Evolutionary conservation across 768 basidiomycete genomes (phyloP).

Genomic region (Hygrophoropsis aurantiaca): DNA sequence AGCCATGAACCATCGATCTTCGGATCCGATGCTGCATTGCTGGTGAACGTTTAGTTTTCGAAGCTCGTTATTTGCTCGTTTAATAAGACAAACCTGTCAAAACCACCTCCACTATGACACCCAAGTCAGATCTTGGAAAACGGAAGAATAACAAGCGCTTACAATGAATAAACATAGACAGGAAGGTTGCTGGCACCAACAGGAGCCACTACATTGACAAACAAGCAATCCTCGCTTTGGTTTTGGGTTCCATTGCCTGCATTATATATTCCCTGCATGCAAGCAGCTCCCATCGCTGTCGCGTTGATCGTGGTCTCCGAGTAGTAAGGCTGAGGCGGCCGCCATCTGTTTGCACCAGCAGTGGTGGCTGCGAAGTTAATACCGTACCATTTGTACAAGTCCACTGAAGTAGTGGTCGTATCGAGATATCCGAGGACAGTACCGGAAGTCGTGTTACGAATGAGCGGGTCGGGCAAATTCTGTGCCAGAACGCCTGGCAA

Average conservation of each 20-base stretch:
- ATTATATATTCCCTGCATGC: constrained; percentile 20
- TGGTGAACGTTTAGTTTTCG: constrained; percentile 5
- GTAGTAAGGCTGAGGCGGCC: constrained; percentile 16
- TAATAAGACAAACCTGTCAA: no score
- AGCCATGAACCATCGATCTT: constrained; percentile 22
- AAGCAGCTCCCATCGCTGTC: constrained; percentile 21
- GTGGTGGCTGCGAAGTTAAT: constrained; percentile 21
- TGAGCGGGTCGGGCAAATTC: constrained; percentile 5
- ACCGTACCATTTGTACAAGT: constrained; percentile 23
- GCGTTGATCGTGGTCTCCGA: constrained; percentile 11
- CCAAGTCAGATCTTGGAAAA: neutral
- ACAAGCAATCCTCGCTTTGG: constrained; percentile 23
- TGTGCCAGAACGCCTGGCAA: neutral
- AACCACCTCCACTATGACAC: constrained; percentile 15
- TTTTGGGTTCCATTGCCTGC: constrained; percentile 20
- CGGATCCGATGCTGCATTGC: constrained; percentile 20
- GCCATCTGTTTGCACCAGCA: constrained; percentile 21
- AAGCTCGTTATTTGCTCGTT: no score
- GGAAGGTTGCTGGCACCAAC: constrained; percentile 15
- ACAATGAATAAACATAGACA: constrained; percentile 20
- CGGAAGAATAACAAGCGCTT: neutral
- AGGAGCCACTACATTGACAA: constrained; percentile 21
- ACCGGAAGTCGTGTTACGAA: constrained; percentile 20
- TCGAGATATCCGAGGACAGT: constrained; percentile 19
- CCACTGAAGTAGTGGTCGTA: constrained; percentile 14